phyloP scores from a whole-genome alignment of 2,329 filamentous ascomycete species.

The Diaporthe vaccinii region DNA sequence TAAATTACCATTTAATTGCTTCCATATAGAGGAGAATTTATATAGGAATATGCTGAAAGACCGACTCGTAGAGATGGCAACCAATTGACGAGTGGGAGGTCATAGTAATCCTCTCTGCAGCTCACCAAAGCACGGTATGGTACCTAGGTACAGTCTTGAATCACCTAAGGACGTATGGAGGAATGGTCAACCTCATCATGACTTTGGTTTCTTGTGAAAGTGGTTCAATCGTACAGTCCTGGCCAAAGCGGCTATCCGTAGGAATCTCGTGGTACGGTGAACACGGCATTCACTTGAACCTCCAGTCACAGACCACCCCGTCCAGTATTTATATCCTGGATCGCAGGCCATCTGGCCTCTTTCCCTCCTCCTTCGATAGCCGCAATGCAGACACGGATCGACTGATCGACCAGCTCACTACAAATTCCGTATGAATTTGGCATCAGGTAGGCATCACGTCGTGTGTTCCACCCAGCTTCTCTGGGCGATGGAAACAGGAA shows the following conservation, averaged over 20 bases:
- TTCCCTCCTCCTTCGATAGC: neutral
- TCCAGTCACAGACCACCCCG: neutral
- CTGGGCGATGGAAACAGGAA: neutral
- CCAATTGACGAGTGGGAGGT: no score
- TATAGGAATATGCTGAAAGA: no score
- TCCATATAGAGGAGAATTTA: no score
- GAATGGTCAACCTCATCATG: neutral
- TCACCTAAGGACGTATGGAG: neutral
- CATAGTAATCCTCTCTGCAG: no score
- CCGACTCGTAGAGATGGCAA: no score
- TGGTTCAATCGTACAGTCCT: neutral
- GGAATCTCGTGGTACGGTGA: neutral
- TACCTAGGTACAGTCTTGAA: no score
- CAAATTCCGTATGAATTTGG: neutral
- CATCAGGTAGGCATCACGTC: neutral
- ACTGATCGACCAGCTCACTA: neutral
- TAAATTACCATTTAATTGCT: no score
- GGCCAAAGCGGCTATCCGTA: neutral
- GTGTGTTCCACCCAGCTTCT: neutral
- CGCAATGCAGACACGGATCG: neutral
- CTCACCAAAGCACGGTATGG: no score
- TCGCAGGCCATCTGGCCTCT: neutral
- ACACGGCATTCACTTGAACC: neutral
- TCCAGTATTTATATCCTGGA: neutral
- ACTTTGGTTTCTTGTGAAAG: neutral